These are phyloP conservation scores for Phaeosphaeriaceae sp. DNA, from an alignment of 2,329 filamentous ascomycete genomes.

Conservation along the genomic window DNA sequence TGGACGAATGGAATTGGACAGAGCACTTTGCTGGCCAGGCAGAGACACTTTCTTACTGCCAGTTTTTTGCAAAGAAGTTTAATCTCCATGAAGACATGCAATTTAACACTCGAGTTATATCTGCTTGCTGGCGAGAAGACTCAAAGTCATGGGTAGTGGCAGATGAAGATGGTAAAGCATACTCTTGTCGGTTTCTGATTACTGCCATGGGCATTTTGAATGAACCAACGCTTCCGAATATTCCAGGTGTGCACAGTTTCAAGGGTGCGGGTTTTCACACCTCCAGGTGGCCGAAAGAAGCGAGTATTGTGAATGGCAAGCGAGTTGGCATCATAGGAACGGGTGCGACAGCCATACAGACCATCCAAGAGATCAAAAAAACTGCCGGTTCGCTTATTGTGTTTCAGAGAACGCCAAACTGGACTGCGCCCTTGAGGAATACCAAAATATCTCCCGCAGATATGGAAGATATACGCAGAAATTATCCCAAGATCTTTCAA, in stretches of 20 bases:
- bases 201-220: conserved; percentile 31
- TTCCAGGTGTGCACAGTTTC: conserved; percentile 27
- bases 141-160: conserved; percentile 26
- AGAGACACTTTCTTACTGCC: conserved; percentile 60
- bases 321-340: conserved; percentile 17
- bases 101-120: conserved; percentile 24
- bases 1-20: conserved; percentile 53
- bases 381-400: conserved; percentile 14
- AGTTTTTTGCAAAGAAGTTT: conserved; percentile 55
- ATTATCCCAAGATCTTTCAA: conserved; percentile 23
- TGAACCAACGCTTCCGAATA: conserved; percentile 25
- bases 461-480: conserved; percentile 20
- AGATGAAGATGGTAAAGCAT: conserved; percentile 18
- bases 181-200: conserved; percentile 23
- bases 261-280: conserved; percentile 20
- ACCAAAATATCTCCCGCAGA: conserved; percentile 18
- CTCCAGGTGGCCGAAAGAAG: conserved; percentile 12
- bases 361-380: conserved; percentile 16
- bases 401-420: conserved; percentile 23
- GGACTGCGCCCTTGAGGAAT: conserved; percentile 28
- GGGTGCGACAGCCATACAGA: conserved; percentile 16
- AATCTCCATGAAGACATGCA: conserved; percentile 41
- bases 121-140: conserved; percentile 18
- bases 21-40: conserved; percentile 41
- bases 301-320: conserved; percentile 8